Evolutionary conservation across 768 basidiomycete species (phyloP).

Genomic region (Leccinum truebloodii): DNA sequence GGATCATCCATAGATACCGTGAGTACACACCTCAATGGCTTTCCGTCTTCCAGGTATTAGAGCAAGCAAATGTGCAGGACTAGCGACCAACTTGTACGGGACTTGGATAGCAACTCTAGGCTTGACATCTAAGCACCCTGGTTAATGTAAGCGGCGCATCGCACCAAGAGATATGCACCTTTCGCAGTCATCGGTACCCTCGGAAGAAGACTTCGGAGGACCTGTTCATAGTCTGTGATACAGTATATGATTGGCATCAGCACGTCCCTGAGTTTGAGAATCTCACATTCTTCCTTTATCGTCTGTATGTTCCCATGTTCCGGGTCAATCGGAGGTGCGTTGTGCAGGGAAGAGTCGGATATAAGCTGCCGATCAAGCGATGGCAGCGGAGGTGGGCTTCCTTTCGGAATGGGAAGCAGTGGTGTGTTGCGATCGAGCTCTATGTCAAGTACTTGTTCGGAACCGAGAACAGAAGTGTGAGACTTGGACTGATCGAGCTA

Average conservation of each 20-base stretch:
- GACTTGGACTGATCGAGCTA: conserved; percentile 47
- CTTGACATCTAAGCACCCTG: conserved; percentile 36
- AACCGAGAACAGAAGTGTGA: conserved; percentile 40
- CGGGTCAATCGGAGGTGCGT: conserved; percentile 1
- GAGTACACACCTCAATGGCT: conserved; percentile 45
- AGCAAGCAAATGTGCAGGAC: conserved; percentile 35
- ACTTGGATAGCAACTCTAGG: conserved; percentile 29
- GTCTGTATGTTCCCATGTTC: conserved; percentile 1
- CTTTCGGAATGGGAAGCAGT: conserved; percentile 34
- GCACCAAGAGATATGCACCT: conserved; percentile 30
- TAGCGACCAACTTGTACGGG: conserved; percentile 41
- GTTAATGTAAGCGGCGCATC: conserved; percentile 1
- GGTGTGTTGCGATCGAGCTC: conserved; percentile 46
- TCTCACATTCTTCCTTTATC: conserved; percentile 23
- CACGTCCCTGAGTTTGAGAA: not conserved
- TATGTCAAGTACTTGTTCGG: conserved; percentile 51
- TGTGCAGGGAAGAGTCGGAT: conserved; percentile 2
- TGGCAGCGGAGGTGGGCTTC: conserved; percentile 25
- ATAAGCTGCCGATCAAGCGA: conserved; percentile 28
- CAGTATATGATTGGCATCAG: not conserved
- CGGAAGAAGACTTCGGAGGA: conserved; percentile 39
- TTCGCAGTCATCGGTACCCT: conserved; percentile 46
- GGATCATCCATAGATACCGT: not conserved
- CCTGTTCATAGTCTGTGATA: conserved; percentile 33
- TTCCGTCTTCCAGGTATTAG: conserved; percentile 46